Evolutionary conservation across 2,329 filamentous ascomycete species (phyloP).

Genomic region (Periglandula ipomoeae): DNA sequence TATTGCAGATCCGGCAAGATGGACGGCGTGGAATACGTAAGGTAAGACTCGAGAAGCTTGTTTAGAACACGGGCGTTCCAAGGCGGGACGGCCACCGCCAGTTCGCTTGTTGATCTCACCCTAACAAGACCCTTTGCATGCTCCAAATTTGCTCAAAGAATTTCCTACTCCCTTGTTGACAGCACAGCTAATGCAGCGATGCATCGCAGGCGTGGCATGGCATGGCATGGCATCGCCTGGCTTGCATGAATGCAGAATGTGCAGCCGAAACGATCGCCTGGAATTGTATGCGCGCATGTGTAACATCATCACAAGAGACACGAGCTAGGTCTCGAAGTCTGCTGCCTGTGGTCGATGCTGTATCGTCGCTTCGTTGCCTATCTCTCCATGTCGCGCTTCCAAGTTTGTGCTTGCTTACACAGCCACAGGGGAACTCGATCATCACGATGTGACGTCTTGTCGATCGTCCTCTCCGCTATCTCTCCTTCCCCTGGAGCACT

Average conservation of each 20-base stretch:
- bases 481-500: too few species aligned
- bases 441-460: conserved; percentile 1
- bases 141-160: too few species aligned
- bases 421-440: not conserved
- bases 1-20: not conserved
- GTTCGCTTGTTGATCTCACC: not conserved
- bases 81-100: not conserved
- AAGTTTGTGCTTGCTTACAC: not conserved
- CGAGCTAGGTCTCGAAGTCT: too few species aligned
- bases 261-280: not conserved
- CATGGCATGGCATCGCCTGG: too few species aligned
- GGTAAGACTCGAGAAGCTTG: not conserved
- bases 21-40: not conserved
- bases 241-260: too few species aligned
- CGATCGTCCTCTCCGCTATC: not conserved
- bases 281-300: not conserved
- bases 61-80: not conserved
- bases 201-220: too few species aligned
- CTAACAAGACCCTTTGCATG: too few species aligned
- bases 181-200: too few species aligned
- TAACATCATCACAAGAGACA: too few species aligned
- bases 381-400: too few species aligned
- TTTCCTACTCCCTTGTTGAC: too few species aligned
- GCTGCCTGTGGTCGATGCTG: not conserved
- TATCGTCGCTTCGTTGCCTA: not conserved